A percentile compares a stretch with the other conserved stretches of the same genome.
Conservation (phyloP, 768 basidiomycete genomes). For the Agrocybe chaxingu region DNA sequence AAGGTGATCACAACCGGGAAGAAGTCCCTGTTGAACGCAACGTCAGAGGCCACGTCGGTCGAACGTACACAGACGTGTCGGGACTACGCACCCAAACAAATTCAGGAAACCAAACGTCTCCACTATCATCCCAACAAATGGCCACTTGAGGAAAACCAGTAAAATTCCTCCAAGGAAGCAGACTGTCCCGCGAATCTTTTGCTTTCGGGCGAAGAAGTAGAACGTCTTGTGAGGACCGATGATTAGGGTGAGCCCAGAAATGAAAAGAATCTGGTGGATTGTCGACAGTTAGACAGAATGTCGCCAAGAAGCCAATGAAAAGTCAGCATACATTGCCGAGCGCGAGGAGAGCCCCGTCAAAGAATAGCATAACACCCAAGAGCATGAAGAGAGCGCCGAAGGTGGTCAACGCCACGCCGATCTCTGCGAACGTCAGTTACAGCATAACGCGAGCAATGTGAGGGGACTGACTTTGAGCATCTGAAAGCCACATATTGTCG, state of each 20-base stretch:
- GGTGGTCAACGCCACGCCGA: slow-evolving; percentile 94
- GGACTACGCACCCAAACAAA: slow-evolving; percentile 77
- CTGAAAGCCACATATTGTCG: slow-evolving; percentile 60
- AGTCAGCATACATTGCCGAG: slow-evolving; percentile 81
- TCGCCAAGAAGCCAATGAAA: neutral
- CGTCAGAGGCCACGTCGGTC: neutral
- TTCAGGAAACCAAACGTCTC: slow-evolving; percentile 98
- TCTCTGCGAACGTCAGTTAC: slow-evolving; percentile 52
- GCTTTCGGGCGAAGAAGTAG: slow-evolving; percentile 94
- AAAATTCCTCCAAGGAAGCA: slow-evolving; percentile 90
- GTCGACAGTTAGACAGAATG: neutral
- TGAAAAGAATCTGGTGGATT: slow-evolving; percentile 80
- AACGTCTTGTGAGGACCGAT: slow-evolving; percentile 97
- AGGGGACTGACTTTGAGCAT: slow-evolving; percentile 54
- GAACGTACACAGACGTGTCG: slow-evolving; percentile 6
- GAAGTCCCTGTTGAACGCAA: slow-evolving; percentile 70
- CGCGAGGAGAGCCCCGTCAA: slow-evolving; percentile 92
- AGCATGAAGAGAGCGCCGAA: slow-evolving; percentile 97
- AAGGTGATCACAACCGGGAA: slow-evolving; percentile 99
- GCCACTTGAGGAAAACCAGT: slow-evolving; percentile 94
- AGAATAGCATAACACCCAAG: slow-evolving; percentile 92
- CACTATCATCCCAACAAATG: slow-evolving; percentile 88
- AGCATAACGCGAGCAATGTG: neutral
- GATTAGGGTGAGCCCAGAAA: slow-evolving; percentile 92
- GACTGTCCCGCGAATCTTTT: slow-evolving; percentile 87